Evolutionary conservation across 768 basidiomycete species (phyloP).

Genomic region (Tephrocybe sp.): DNA sequence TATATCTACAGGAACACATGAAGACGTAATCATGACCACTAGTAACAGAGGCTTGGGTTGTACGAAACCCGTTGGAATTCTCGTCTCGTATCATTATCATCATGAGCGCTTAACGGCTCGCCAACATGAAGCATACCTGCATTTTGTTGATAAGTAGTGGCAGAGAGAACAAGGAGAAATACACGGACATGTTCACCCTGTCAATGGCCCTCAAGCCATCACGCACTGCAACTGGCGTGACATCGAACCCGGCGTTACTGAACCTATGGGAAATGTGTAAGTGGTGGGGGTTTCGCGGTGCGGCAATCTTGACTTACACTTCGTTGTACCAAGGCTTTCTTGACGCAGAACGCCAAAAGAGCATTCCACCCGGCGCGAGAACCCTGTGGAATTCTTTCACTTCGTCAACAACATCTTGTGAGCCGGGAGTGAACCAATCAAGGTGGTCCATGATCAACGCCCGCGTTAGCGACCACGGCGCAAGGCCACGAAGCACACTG

Average conservation of each 20-base stretch:
- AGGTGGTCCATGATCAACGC: slow-evolving; percentile 73
- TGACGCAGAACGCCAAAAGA: slow-evolving; percentile 66
- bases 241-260: slow-evolving; percentile 48
- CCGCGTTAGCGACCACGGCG: slow-evolving; percentile 48
- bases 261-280: slow-evolving; percentile 35
- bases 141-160: not conserved
- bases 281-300: not conserved
- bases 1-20: slow-evolving; percentile 70
- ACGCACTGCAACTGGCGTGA: slow-evolving; percentile 50
- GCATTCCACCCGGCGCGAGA: slow-evolving; percentile 53
- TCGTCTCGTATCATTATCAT: not conserved
- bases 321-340: slow-evolving; percentile 65
- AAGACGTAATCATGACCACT: slow-evolving; percentile 30
- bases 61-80: not conserved
- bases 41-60: not conserved
- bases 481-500: slow-evolving; percentile 32
- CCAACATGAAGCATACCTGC: slow-evolving; percentile 37
- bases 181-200: slow-evolving; percentile 64
- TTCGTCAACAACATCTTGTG: slow-evolving; percentile 48
- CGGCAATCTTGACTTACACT: slow-evolving; percentile 24
- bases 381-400: slow-evolving; percentile 54
- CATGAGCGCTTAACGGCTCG: slow-evolving; percentile 22
- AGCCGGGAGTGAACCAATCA: slow-evolving; percentile 53
- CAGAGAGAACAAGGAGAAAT: not conserved
- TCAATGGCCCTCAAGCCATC: slow-evolving; percentile 54